Base-by-base conservation (phyloP, 1,284 basidiomycete genomes). In the Polyporus tsugae region DNA sequence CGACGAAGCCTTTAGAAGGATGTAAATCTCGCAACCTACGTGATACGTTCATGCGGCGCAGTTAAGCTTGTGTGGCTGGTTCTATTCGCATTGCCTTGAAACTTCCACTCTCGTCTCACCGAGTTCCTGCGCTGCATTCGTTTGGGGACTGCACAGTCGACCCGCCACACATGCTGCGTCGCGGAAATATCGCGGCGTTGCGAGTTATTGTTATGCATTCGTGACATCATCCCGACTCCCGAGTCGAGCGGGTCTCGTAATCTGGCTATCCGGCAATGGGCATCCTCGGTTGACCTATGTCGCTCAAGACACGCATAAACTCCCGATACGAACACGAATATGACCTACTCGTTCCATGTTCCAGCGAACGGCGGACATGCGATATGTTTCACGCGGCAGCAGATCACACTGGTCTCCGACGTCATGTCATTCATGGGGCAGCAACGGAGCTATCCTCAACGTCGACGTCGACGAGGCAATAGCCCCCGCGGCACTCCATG, bases 401-500 rank as follows among this genome's bases (percentile, higher is more conserved):
- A n/a, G 35, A 57, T 58, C 33, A 58, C 35, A 10, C 9, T 29
- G 29, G 19, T 38, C 36, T 38, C 55, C 15, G 29, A 35, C 33
- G 35, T 38, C 35, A 58, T 36, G 55, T n/a, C 35, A 58, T 38
- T n/a, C 17, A 4, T n/a, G 35, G 55, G 36, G 55, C 35, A 58
- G 55, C 10, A 58, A 58, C 59, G 59, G 60, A 35, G 35, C 41
- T n/a, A 42, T 58, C 36, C 63, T 58, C 55, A n/a, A n/a, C 19
- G n/a, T 38, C 35, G 55, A 38, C 35, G n/a, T 49, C 46, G 46
- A 49, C 46, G 22, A 6, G 25, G 22, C 15, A 58, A 58, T 58
- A 22, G 55, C 55, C 35, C 7, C 55, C 35, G 55, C 35, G 55
- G 55, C 55, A 13, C 35, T 38, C 35, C 19, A 17, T 58, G 55